A percentile compares a stretch with the other conserved stretches of the same genome.
Conservation (phyloP, 78 protist species). For the Planoprotostelium fungivorum region DNA sequence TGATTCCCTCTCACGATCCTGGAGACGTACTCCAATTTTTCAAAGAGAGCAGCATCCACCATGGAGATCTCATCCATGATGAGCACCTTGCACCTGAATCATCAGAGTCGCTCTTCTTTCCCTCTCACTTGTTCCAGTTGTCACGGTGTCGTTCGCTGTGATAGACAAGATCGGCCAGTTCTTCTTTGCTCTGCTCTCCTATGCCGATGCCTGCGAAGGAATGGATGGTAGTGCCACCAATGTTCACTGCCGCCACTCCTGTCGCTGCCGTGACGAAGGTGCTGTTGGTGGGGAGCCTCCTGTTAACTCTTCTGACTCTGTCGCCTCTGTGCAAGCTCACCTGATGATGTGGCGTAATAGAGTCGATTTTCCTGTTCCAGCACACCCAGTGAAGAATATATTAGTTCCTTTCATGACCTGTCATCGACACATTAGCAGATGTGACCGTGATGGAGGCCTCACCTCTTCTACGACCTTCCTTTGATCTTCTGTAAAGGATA, state of each 20-base stretch:
- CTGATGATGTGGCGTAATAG: slow-evolving; percentile 29
- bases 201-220: slow-evolving; percentile 72
- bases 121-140: neutral
- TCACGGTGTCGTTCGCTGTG: slow-evolving; percentile 7
- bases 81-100: slow-evolving; percentile 38
- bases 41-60: slow-evolving; percentile 72
- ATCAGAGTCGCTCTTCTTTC: slow-evolving; percentile 9
- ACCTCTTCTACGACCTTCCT: too few relatives aligned
- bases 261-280: slow-evolving; percentile 52
- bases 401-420: too few relatives aligned
- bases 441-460: too few relatives aligned
- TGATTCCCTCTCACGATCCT: slow-evolving; percentile 23
- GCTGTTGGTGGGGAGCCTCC: neutral
- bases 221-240: slow-evolving; percentile 63
- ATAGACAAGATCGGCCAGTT: slow-evolving; percentile 15
- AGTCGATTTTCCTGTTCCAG: slow-evolving; percentile 70
- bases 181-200: slow-evolving; percentile 26
- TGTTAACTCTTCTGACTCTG: neutral
- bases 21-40: slow-evolving; percentile 48
- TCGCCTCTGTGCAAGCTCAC: slow-evolving; percentile 6
- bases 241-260: slow-evolving; percentile 71
- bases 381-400: slow-evolving; percentile 70
- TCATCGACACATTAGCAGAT: too few relatives aligned
- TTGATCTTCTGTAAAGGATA: too few relatives aligned
- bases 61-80: slow-evolving; percentile 87